Evolutionary conservation across 257 asterid species (phyloP), one percentile per base, ranked within the genome.

Genomic region (Henckelia pumila): DNA sequence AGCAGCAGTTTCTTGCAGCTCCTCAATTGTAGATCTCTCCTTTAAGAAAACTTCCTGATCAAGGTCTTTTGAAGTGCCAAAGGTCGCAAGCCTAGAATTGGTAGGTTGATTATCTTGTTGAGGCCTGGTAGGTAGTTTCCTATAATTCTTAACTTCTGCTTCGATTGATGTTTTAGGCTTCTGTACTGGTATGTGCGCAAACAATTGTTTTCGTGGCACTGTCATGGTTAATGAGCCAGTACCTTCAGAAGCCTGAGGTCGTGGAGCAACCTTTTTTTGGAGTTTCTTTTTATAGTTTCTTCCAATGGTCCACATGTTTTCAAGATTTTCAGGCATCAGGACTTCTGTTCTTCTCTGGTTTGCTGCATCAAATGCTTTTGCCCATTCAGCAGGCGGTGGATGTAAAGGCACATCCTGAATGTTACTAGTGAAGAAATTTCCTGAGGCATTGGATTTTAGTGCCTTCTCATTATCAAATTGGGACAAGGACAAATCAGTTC

Each of bases 241-340:
- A 64, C 21, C 64, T 58, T 62, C 80, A 67, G 81, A 78, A 63
- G 75, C 73, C 70, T 37, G 86, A 75, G 64, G 32, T 71, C 78
- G 84, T 17, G 75, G 66, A 69, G 80, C 71, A 68, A 79, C 61
- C 52, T 73, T 84, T 73, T 85, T 86, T 50, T 76, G 84, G 65
- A 85, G 76, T 63, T 79, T 83, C 79, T 82, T 87, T 75, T 84
- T 89, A 62, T 91, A 89, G 78, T 91, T 81, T 82, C 95, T 83
- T 73, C 98, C 98, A 24, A 82, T 89, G 26, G 95, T 68, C 98
- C 98, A 91, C 95, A 91, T 86, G 82, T 87, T 89, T 70, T 91
- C 98, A 70, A 91, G 96, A 81, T 91, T 91, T 81, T 91, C 96
- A 56, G 98, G 98, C 87, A 61, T 85, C 69, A 91, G 86, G 76